Evolutionary conservation across 352 stramenopile genomes (phyloP).

Genomic region (Phytophthora hibernalis): DNA sequence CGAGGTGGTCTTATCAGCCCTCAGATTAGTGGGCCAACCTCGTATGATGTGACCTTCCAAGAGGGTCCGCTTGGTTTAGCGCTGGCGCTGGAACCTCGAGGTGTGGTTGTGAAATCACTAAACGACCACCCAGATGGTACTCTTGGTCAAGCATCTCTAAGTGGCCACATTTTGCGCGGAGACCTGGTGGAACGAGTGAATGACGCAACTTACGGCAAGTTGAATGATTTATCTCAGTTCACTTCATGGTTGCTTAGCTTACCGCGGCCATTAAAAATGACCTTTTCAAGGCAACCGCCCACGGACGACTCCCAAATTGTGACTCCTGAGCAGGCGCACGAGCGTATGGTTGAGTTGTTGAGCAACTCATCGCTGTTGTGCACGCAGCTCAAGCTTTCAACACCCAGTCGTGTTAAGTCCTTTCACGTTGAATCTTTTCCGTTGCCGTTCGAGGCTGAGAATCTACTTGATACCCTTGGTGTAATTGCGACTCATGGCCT

Average conservation of each 20-base stretch:
- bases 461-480: constrained; percentile 45
- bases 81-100: constrained; percentile 68
- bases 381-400: constrained; percentile 35
- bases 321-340: constrained; percentile 20
- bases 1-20: constrained; percentile 27
- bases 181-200: constrained; percentile 84
- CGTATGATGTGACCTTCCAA: constrained; percentile 75
- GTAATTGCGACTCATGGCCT: constrained; percentile 49
- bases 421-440: constrained; percentile 44
- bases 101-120: constrained; percentile 81
- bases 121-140: constrained; percentile 73
- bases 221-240: constrained; percentile 85
- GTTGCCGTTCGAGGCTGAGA: constrained; percentile 49
- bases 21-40: constrained; percentile 16
- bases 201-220: constrained; percentile 58
- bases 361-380: constrained; percentile 32
- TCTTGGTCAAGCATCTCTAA: constrained; percentile 76
- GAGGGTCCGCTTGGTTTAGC: constrained; percentile 78
- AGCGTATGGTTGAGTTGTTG: constrained; percentile 35
- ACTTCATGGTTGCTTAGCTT: constrained; percentile 74
- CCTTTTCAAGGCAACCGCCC: constrained; percentile 55
- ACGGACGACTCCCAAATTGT: neutral
- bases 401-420: constrained; percentile 41
- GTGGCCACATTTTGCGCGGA: constrained; percentile 61
- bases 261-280: constrained; percentile 70